A percentile compares a stretch with the other conserved stretches of the same genome.
phyloP scores from a whole-genome alignment of 2,329 filamentous ascomycete genomes.

The Dendryphion nanum region DNA sequence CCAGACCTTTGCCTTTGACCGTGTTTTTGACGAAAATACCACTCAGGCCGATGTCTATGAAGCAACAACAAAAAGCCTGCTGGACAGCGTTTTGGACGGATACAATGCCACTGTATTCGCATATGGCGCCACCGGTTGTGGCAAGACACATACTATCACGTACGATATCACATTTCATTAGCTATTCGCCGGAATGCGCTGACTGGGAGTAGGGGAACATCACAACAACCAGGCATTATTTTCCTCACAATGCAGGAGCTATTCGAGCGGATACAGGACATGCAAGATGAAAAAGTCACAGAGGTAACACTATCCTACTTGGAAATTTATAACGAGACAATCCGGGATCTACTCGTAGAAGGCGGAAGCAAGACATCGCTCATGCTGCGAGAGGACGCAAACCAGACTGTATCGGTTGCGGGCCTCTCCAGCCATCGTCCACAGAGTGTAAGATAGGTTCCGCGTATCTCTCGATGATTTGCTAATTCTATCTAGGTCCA shows the following conservation, averaged over 20 bases:
- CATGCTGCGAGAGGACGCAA: slow-evolving; percentile 91
- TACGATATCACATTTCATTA: slow-evolving; percentile 21
- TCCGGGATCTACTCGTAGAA: slow-evolving; percentile 88
- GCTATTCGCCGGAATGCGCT: not conserved
- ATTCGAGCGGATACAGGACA: slow-evolving; percentile 91
- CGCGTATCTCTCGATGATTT: not conserved
- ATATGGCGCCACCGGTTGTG: slow-evolving; percentile 95
- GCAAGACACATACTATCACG: slow-evolving; percentile 94
- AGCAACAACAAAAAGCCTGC: slow-evolving; percentile 80
- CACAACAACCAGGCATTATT: slow-evolving; percentile 93
- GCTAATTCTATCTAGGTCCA: slow-evolving; percentile 50
- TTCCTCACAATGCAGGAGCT: slow-evolving; percentile 99
- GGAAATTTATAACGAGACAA: slow-evolving; percentile 99
- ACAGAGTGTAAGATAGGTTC: slow-evolving; percentile 63
- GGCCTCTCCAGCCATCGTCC: slow-evolving; percentile 90
- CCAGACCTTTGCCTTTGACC: slow-evolving; percentile 94
- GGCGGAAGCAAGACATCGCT: slow-evolving; percentile 78
- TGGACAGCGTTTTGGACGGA: slow-evolving; percentile 93
- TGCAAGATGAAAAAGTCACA: slow-evolving; percentile 80
- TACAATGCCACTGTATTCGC: slow-evolving; percentile 99
- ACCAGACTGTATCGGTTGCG: slow-evolving; percentile 86
- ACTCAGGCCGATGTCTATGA: slow-evolving; percentile 94
- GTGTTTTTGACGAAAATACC: slow-evolving; percentile 94
- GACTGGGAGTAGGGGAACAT: slow-evolving; percentile 58
- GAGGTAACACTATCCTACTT: slow-evolving; percentile 92